Conservation (phyloP, 441 rosid species). For the Macaranga tanarius region DNA sequence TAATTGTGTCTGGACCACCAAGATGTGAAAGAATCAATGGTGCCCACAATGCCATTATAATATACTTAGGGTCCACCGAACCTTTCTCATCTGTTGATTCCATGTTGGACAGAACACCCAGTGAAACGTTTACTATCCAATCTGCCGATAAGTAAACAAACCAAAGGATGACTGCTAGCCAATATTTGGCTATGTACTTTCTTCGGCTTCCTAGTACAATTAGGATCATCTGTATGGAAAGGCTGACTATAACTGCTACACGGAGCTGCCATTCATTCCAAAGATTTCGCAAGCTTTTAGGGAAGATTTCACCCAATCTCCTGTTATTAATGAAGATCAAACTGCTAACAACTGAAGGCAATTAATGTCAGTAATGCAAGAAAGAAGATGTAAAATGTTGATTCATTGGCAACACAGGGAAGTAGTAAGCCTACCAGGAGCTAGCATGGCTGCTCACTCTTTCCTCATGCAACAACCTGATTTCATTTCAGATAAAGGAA, state of each 20-base stretch:
- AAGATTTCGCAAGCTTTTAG: slow-evolving; percentile 1
- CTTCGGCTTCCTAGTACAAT: slow-evolving; percentile 32
- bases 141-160: slow-evolving; percentile 40
- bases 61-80: background rate
- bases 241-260: slow-evolving; percentile 33
- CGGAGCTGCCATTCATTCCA: slow-evolving; percentile 48
- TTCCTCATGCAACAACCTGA: background rate
- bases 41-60: slow-evolving; percentile 37
- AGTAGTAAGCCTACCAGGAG: slow-evolving; percentile 6
- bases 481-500: background rate
- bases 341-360: slow-evolving; percentile 14
- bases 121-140: slow-evolving; percentile 21
- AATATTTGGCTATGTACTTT: slow-evolving; percentile 23
- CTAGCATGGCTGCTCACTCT: slow-evolving; percentile 3
- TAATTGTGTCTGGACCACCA: slow-evolving; percentile 49
- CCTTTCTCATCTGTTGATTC: slow-evolving; percentile 13
- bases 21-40: slow-evolving; percentile 45
- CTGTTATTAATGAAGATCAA: slow-evolving; percentile 8
- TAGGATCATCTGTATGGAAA: slow-evolving; percentile 36
- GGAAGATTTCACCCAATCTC: slow-evolving; percentile 6
- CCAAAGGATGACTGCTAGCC: slow-evolving; percentile 34
- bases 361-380: background rate
- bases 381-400: background rate
- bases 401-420: background rate
- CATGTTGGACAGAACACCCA: slow-evolving; percentile 35